Evolutionary conservation across 2,329 filamentous ascomycete genomes (phyloP), one percentile per base, ranked within the genome.

Genomic region (Rugonectria rugulosa): DNA sequence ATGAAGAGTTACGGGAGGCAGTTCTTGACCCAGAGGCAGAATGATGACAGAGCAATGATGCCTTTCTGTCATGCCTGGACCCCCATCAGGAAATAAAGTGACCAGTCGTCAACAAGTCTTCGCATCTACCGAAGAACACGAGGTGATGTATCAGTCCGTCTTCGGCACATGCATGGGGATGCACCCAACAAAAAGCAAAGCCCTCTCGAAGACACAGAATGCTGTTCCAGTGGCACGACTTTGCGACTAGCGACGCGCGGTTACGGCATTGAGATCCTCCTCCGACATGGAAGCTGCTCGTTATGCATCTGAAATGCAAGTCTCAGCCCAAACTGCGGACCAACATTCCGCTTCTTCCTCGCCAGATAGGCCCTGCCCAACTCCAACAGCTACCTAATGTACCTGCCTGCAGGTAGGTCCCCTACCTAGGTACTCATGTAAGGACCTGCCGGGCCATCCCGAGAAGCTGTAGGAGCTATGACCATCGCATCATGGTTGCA

Each of bases 1-100:
- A 96, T 72, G 81, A 86, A 46, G 80, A 79, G 56, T 75, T 96
- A 58, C 80, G 84, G 54, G 83, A 85, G 45, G 79, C 94, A 57
- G 91, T 96, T 21, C 78, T 96, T 58, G 91, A 91, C 67, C 76
- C 79, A 10, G 85, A 88, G 60, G 72, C 74, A 59, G 77, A 79
- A 43, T 70, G 74, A 49, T 69, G 37, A 68, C 38, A 17, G 15
- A 27, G 43, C n/a, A 23, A 57, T 52, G 41, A 42, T 48, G 10
- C 24, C 53, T 27, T 15, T 59, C 23, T 40, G 17, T 24, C 19
- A 41, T 27, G 32, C 38, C 26, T 47, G 20, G 26, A 14, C 41
- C n/a, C 15, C n/a, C 20, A 36, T 17, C 34, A 23, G 24, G 10
- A 15, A n/a, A 26, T 20, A 9, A 17, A 24, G n/a, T 29, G n/a